Evolutionary conservation across 805 yeast species (phyloP).

Genomic region (Candida loeiensis): DNA sequence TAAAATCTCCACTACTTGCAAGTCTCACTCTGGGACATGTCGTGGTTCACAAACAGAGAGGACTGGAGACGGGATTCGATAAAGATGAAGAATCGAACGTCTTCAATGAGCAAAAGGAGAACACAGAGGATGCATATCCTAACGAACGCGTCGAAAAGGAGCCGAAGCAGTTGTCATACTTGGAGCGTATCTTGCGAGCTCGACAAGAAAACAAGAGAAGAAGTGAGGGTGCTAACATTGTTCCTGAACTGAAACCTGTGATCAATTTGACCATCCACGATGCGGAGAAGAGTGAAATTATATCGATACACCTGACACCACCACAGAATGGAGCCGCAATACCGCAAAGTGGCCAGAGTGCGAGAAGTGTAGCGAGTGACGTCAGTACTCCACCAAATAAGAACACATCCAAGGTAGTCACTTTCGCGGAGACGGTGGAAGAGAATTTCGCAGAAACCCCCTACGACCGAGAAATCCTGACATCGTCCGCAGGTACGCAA

Average conservation of each 20-base stretch:
- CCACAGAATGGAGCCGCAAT: not conserved
- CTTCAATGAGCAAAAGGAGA: not conserved
- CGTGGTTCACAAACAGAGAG: not conserved
- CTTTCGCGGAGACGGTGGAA: not conserved
- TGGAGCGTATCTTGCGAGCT: constrained; percentile 8
- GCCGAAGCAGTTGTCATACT: constrained; percentile 6
- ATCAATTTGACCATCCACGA: constrained; percentile 3
- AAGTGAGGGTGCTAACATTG: not conserved
- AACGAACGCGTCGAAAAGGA: not conserved
- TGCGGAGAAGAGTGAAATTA: not conserved
- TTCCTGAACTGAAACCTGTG: not conserved
- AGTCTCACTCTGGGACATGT: constrained; percentile 1
- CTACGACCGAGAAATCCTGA: not conserved
- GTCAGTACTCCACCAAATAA: constrained; percentile 1
- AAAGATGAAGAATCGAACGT: not conserved
- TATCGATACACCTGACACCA: not conserved
- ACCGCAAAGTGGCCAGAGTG: constrained; percentile 2
- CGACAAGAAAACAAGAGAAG: not conserved
- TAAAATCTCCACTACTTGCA: constrained; percentile 13
- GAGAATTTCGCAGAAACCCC: not conserved
- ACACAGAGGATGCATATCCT: not conserved
- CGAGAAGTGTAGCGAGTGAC: not conserved
- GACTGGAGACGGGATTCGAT: not conserved
- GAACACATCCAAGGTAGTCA: not conserved
- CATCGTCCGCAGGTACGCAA: not conserved